Evolutionary conservation across 2,329 filamentous ascomycete genomes (phyloP), one percentile per base, ranked within the genome.

Genomic region (Aspergillus pseudonomiae): DNA sequence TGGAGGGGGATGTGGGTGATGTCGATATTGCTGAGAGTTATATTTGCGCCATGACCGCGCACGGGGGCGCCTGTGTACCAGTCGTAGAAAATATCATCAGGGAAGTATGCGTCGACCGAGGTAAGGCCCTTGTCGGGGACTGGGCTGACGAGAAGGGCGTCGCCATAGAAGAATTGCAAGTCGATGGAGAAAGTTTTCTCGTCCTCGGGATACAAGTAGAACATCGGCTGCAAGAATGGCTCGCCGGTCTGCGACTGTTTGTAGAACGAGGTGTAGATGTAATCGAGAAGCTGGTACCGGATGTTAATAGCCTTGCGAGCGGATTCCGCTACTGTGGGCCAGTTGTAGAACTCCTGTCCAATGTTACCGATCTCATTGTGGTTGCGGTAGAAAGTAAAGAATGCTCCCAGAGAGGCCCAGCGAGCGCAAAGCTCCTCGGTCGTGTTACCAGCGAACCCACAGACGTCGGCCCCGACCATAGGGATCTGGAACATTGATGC

Each of bases 281-380:
- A 94, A 71, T 93, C 91, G 14, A 94, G 82, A n/a, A 94, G 81
- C 36, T 86, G 84, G 79, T 94, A 94, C n/a, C 91, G 85, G 55
- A 88, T 88, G 34, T 85, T 84, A 69, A 94, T 92, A 21, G 88
- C 89, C 63, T 86, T 89, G 61, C 84, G 85, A 0, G 90, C 90
- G 0, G 89, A 88, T 10, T 83, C 78, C 0, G 89, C 82, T 6
- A 91, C 89, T 1, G 81, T 77, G 0, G 82, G 78, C 88, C 89
- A 93, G 53, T 81, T 84, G 76, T 93, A 94, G 74, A 91, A 90
- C 73, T 93, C 91, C 72, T 93, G 91, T 0, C 81, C 74, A n/a
- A 85, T 81, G 4, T 76, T 75, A 36, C 77, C 74, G 48, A 83
- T 75, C 32, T 82, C 81, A 63, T 90, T 89, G 79, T 94, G 91